These are phyloP conservation scores for Sporothrix protearum DNA, from an alignment of 2,329 filamentous ascomycete species.

Conservation along the genomic window DNA sequence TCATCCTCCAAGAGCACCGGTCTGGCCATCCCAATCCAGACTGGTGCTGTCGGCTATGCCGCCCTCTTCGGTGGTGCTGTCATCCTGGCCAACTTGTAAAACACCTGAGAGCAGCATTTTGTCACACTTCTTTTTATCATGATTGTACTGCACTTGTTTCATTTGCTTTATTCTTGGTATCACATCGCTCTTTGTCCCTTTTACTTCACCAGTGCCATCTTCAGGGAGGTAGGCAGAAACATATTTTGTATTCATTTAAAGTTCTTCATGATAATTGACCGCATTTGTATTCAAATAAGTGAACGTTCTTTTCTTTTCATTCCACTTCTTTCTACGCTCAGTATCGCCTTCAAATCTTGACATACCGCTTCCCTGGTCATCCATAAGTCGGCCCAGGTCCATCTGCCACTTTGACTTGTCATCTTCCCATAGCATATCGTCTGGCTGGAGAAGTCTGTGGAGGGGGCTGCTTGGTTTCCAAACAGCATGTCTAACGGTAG, in stretches of 20 bases:
- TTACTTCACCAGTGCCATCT: background rate
- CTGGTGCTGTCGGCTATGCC: slow-evolving; percentile 2
- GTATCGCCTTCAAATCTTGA: slow-evolving; percentile 22
- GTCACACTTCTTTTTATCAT: background rate
- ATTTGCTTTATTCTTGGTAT: background rate
- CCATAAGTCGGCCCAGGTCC: slow-evolving; percentile 4
- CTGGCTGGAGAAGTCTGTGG: background rate
- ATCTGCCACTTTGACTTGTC: slow-evolving; percentile 13
- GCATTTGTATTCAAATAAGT: background rate
- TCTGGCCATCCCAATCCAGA: background rate
- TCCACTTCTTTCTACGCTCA: background rate
- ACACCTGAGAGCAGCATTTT: background rate
- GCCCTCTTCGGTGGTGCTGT: slow-evolving; percentile 2
- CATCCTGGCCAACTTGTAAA: background rate
- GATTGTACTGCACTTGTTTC: background rate
- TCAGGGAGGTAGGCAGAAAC: background rate
- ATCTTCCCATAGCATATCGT: slow-evolving; percentile 24
- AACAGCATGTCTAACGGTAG: too few species aligned
- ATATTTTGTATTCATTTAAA: background rate
- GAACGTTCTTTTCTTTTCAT: background rate
- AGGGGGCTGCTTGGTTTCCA: slow-evolving; percentile 16
- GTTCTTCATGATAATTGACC: background rate
- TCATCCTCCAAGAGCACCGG: slow-evolving; percentile 2
- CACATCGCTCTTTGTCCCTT: background rate
- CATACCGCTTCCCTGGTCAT: slow-evolving; percentile 6